phyloP scores from a whole-genome alignment of 345 rosid genomes.

The Bruguiera gymnorhiza region DNA sequence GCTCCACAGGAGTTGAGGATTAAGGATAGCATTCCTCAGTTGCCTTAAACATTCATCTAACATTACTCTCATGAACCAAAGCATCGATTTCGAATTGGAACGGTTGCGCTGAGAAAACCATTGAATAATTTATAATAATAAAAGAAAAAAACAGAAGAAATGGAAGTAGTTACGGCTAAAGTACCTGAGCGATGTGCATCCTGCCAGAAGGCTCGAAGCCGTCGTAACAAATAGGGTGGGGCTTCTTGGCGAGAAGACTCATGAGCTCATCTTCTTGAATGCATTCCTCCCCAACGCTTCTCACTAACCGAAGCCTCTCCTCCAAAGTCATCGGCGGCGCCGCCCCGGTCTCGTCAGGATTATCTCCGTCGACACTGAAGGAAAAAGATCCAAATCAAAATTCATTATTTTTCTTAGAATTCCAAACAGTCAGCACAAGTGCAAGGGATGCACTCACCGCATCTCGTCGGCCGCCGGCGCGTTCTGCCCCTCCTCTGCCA shows the following conservation, averaged over 20 bases:
- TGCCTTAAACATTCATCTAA: too few relatives aligned
- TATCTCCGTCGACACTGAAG: too few relatives aligned
- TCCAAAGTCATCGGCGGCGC: conserved; percentile 43
- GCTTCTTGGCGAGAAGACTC: conserved; percentile 71
- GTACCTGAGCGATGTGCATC: conserved; percentile 97
- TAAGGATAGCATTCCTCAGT: too few relatives aligned
- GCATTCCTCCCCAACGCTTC: conserved; percentile 83
- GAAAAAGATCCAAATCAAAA: too few relatives aligned
- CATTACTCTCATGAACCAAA: too few relatives aligned
- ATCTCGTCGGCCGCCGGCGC: too few relatives aligned
- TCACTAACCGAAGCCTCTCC: conserved; percentile 63
- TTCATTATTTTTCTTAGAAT: too few relatives aligned
- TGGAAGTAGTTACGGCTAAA: conserved; percentile 4
- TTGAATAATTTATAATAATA: neutral
- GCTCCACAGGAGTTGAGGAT: neutral
- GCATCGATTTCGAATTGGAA: too few relatives aligned
- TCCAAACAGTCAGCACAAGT: too few relatives aligned
- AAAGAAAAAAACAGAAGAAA: neutral
- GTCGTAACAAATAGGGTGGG: conserved; percentile 79
- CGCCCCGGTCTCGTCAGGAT: too few relatives aligned
- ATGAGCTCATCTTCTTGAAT: conserved; percentile 75
- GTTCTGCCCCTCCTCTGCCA: too few relatives aligned
- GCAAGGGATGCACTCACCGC: too few relatives aligned
- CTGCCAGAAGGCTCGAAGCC: conserved; percentile 95
- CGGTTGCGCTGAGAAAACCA: neutral